A percentile compares a stretch with the other conserved stretches of the same genome.
These are phyloP conservation scores for Lanmaoa pseudosensibilis DNA, from an alignment of 768 basidiomycete genomes.

Conservation along the genomic window DNA sequence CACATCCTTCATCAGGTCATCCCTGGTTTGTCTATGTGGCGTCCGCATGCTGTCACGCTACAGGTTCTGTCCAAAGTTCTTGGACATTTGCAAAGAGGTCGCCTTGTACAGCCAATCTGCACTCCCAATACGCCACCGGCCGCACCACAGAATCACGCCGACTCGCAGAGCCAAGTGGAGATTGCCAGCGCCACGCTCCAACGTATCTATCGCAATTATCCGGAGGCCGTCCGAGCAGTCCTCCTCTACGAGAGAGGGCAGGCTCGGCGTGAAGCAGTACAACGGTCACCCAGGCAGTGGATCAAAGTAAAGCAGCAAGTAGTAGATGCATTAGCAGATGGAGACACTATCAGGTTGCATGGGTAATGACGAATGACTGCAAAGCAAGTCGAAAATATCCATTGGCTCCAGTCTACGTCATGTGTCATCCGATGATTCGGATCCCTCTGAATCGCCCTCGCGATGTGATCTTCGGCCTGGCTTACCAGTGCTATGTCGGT, in stretches of 20 bases:
- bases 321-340: slow-evolving; percentile 28
- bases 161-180: slow-evolving; percentile 24
- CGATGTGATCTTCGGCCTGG: slow-evolving; percentile 55
- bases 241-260: slow-evolving; percentile 37
- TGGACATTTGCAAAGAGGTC: slow-evolving; percentile 50
- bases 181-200: slow-evolving; percentile 43
- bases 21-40: slow-evolving; percentile 66
- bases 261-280: slow-evolving; percentile 22
- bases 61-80: slow-evolving; percentile 47
- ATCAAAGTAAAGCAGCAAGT: slow-evolving; percentile 14
- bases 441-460: slow-evolving; percentile 58
- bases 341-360: slow-evolving; percentile 21
- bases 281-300: slow-evolving; percentile 22
- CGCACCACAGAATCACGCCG: slow-evolving; percentile 16
- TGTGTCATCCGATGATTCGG: slow-evolving; percentile 67
- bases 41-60: slow-evolving; percentile 54
- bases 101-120: slow-evolving; percentile 43
- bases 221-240: slow-evolving; percentile 40
- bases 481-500: slow-evolving; percentile 75
- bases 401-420: slow-evolving; percentile 22
- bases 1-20: slow-evolving; percentile 61
- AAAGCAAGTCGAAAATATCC: slow-evolving; percentile 11
- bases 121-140: slow-evolving; percentile 22
- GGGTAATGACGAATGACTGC: slow-evolving; percentile 21
- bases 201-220: slow-evolving; percentile 51